phyloP scores from a whole-genome alignment of 257 asterid genomes.

The Nemophila menziesii region DNA sequence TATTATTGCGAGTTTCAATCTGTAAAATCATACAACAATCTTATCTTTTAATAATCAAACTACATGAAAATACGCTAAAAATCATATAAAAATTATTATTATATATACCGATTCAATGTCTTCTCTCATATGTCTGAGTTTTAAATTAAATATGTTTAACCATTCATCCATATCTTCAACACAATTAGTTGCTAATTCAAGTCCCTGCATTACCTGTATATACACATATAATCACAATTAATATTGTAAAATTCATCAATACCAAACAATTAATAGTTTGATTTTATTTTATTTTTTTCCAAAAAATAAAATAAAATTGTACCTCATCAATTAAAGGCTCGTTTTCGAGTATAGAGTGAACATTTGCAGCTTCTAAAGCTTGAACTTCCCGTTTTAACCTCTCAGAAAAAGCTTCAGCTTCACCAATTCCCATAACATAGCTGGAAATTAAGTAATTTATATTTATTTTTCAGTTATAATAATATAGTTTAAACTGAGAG shows the following conservation, averaged over 20 bases:
- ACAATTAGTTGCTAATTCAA: constrained; percentile 70
- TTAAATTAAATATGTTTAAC: constrained; percentile 85
- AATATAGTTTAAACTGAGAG: no score
- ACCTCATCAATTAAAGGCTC: constrained; percentile 81
- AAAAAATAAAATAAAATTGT: no score
- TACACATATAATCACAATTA: background rate
- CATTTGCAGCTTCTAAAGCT: constrained; percentile 98
- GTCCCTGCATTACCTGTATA: constrained; percentile 77
- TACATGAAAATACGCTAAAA: constrained; percentile 3
- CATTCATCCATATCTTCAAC: constrained; percentile 99
- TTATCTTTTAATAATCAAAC: no score
- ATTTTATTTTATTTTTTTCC: no score
- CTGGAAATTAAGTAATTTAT: constrained; percentile 36
- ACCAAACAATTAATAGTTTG: no score
- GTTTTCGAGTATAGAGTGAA: constrained; percentile 89
- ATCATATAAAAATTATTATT: constrained; percentile 1
- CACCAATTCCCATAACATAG: constrained; percentile 95
- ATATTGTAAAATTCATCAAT: background rate
- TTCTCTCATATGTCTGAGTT: constrained; percentile 99
- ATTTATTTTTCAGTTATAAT: no score
- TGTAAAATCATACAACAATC: constrained; percentile 28
- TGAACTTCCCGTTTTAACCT: constrained; percentile 93
- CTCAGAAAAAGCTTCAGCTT: constrained; percentile 99
- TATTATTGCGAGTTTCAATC: constrained; percentile 93
- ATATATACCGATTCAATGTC: constrained; percentile 84